These are phyloP conservation scores for Chaetomiaceae sp. DNA, from an alignment of 2,329 filamentous ascomycete genomes.

Conservation along the genomic window DNA sequence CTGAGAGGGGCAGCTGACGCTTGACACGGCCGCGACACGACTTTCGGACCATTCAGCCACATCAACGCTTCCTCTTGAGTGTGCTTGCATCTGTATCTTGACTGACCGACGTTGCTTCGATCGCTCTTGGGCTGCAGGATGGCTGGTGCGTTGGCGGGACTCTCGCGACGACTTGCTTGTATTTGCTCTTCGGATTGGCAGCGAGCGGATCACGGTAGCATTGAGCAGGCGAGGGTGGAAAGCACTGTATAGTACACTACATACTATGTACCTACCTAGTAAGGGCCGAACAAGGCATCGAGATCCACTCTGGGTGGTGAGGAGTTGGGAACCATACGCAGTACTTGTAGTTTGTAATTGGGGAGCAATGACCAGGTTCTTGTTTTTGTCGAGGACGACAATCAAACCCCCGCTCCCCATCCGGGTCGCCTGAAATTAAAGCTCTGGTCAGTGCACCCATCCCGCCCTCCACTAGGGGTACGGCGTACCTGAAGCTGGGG, in stretches of 20 bases:
- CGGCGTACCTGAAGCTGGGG: neutral
- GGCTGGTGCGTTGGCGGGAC: too few species aligned
- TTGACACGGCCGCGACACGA: constrained; percentile 18
- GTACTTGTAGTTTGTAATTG: too few species aligned
- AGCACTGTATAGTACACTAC: neutral
- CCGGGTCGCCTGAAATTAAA: neutral
- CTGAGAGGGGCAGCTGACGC: constrained; percentile 22
- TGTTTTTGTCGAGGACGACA: too few species aligned
- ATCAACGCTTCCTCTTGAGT: constrained; percentile 10
- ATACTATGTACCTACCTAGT: too few species aligned
- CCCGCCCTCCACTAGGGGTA: neutral
- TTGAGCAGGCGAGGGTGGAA: neutral
- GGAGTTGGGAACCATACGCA: neutral
- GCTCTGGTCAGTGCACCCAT: constrained; percentile 19
- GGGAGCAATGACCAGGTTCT: too few species aligned
- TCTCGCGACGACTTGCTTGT: neutral
- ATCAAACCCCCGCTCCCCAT: neutral
- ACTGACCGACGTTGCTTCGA: constrained; percentile 17
- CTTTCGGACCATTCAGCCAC: constrained; percentile 20
- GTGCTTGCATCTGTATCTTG: constrained; percentile 16
- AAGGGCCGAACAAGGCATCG: neutral
- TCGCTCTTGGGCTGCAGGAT: neutral
- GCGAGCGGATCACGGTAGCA: constrained; percentile 2
- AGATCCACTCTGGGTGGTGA: neutral
- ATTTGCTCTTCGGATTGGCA: neutral